Base-by-base conservation (phyloP, 768 basidiomycete species). In the Strobilomyces confusus region DNA sequence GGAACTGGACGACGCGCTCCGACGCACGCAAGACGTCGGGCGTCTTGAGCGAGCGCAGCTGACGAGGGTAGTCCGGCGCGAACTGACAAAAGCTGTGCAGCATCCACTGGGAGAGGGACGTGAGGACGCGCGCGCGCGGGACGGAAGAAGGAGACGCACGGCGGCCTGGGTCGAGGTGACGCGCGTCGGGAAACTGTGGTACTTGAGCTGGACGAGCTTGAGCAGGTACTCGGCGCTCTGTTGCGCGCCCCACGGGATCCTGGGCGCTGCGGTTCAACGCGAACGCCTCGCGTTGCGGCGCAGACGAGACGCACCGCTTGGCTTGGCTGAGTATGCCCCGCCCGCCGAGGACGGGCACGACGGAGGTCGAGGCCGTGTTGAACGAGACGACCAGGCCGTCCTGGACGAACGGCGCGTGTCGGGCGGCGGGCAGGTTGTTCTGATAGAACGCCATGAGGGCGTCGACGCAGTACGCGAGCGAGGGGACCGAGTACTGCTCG, bases 121-220 rank as follows among this genome's bases (percentile, higher is more conserved):
- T 11, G 15, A 14, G 36, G 26, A 30, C 20, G 32, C 49, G 36
- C n/a, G 29, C 32, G 9, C 26, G 9, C n/a, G 38, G 7, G n/a
- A n/a, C n/a, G 49, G 30, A 40, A 17, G n/a, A 49, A 36, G 40
- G 26, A 29, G 56, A 71, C 78, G 54, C 67, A 95, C 93, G 14
- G 80, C 87, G 5, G 92, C 82, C 62, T 98, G 95, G 0, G 75
- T 64, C 15, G 80, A 65, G 0, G 89, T 89, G 12, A 98, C 82
- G 40, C 92, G 84, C 1, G 87, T 89, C 6, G 92, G 90, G 68
- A 98, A 98, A 43, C 78, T 87, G 25, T 95, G 89, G 66, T 98
- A 97, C 70, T 98, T 99, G 33, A 98, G 80, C 65, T 98, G 95
- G 38, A 95, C 84, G 20, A 95, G 83, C 65, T 94, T 97, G 55